phyloP scores from a whole-genome alignment of 2,329 filamentous ascomycete genomes.

The Coniochaeta sp. region DNA sequence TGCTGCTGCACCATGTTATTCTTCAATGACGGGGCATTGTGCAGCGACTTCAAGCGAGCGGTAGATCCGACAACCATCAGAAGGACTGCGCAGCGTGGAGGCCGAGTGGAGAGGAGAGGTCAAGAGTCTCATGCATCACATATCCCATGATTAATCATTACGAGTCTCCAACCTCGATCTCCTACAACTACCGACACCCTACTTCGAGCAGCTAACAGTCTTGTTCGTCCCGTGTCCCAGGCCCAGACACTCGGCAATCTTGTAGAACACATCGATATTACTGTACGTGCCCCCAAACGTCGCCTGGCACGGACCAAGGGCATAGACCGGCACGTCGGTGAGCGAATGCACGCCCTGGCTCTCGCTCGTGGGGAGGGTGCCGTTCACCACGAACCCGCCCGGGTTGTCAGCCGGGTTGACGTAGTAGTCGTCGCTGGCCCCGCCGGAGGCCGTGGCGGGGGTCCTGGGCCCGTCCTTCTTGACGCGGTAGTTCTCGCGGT shows the following conservation, averaged over 20 bases:
- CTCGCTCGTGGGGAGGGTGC: slow-evolving; percentile 58
- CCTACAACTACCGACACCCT: too few relatives aligned
- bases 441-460: slow-evolving; percentile 47
- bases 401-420: slow-evolving; percentile 60
- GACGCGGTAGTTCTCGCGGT: slow-evolving; percentile 68
- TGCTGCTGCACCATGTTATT: too few relatives aligned
- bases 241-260: slow-evolving; percentile 62
- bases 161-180: too few relatives aligned
- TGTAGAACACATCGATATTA: slow-evolving; percentile 67
- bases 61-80: too few relatives aligned
- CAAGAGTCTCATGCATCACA: too few relatives aligned
- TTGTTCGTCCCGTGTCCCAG: slow-evolving; percentile 29
- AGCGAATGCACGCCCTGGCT: slow-evolving; percentile 67
- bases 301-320: slow-evolving; percentile 70
- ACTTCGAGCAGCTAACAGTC: slow-evolving; percentile 7
- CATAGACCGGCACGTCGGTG: slow-evolving; percentile 73
- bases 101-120: too few relatives aligned
- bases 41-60: too few relatives aligned
- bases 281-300: slow-evolving; percentile 61
- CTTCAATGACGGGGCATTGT: too few relatives aligned
- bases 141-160: too few relatives aligned
- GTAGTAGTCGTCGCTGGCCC: slow-evolving; percentile 42
- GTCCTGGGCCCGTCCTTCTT: slow-evolving; percentile 56
- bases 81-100: too few relatives aligned
- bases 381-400: slow-evolving; percentile 66